phyloP scores from a whole-genome alignment of 2,329 filamentous ascomycete species.

The Colletotrichum cordylinicola region DNA sequence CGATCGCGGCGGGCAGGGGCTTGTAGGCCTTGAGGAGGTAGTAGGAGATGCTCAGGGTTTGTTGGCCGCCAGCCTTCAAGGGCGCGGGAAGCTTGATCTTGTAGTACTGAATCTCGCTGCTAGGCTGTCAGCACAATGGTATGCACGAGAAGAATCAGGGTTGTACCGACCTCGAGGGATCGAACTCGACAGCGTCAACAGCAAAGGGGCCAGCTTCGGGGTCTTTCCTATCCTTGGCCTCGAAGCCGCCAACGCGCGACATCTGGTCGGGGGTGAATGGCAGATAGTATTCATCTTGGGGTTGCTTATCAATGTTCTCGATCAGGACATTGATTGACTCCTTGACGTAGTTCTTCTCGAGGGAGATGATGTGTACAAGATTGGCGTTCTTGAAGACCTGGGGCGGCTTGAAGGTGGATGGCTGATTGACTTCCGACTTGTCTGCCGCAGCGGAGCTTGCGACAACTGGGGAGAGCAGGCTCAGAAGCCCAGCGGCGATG shows the following conservation, averaged over 20 bases:
- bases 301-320: constrained; percentile 80
- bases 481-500: constrained; percentile 63
- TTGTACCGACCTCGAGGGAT: constrained; percentile 59
- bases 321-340: constrained; percentile 94
- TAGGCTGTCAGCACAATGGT: not conserved
- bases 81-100: constrained; percentile 79
- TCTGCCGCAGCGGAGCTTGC: constrained; percentile 39
- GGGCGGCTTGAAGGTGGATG: constrained; percentile 78
- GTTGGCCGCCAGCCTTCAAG: constrained; percentile 76
- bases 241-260: constrained; percentile 80
- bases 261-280: constrained; percentile 82
- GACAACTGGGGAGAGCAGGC: constrained; percentile 57
- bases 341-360: constrained; percentile 91
- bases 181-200: constrained; percentile 71
- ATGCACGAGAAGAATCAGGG: not conserved
- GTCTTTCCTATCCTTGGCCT: constrained; percentile 93
- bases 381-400: constrained; percentile 95
- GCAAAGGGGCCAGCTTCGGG: constrained; percentile 69
- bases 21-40: constrained; percentile 78
- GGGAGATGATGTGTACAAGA: constrained; percentile 84
- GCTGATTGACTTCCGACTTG: constrained; percentile 61
- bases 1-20: constrained; percentile 81
- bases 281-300: constrained; percentile 90
- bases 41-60: constrained; percentile 88
- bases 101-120: constrained; percentile 80